Percentiles rank a stretch among this genome's conserved stretches.
These are phyloP conservation scores for Digitaria exilis DNA, from an alignment of 202 grass and related monocot genomes.

Conservation along the genomic window DNA sequence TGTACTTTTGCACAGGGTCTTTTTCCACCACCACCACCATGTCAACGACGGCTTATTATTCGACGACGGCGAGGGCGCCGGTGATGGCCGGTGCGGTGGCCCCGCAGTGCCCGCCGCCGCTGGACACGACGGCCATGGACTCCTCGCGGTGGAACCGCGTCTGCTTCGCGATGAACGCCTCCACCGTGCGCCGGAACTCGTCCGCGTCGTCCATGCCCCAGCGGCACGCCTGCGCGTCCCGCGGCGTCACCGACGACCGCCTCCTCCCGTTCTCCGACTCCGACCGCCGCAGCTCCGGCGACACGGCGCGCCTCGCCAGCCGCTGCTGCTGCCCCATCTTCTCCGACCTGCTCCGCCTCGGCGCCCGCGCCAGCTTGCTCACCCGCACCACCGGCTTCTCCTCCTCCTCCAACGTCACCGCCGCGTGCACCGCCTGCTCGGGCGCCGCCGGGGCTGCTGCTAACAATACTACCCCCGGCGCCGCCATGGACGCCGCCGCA, in stretches of 20 bases:
- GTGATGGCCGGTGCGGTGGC: constrained; percentile 31
- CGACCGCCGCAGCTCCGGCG: constrained; percentile 58
- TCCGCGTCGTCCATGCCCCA: constrained; percentile 63
- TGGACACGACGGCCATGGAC: constrained; percentile 47
- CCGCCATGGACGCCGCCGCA: too few relatives aligned
- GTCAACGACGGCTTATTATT: constrained; percentile 27
- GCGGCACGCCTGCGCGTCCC: constrained; percentile 39
- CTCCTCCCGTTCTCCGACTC: constrained; percentile 58
- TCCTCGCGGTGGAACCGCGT: constrained; percentile 83
- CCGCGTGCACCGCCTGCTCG: background rate
- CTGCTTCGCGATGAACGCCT: constrained; percentile 93
- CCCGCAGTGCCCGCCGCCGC: too few relatives aligned
- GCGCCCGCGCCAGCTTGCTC: constrained; percentile 33
- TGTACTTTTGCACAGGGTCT: constrained; percentile 54
- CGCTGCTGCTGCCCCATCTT: constrained; percentile 52
- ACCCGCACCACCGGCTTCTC: constrained; percentile 43
- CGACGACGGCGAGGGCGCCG: constrained; percentile 16
- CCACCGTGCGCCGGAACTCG: constrained; percentile 70
- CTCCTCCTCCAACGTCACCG: too few relatives aligned
- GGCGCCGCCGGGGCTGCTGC: background rate
- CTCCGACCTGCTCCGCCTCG: constrained; percentile 63
- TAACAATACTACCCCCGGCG: background rate
- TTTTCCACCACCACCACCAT: too few relatives aligned
- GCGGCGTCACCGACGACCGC: constrained; percentile 42
- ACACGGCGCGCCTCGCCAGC: background rate